phyloP scores from a whole-genome alignment of 2,329 filamentous ascomycete genomes.

The Epichloe baconii region DNA sequence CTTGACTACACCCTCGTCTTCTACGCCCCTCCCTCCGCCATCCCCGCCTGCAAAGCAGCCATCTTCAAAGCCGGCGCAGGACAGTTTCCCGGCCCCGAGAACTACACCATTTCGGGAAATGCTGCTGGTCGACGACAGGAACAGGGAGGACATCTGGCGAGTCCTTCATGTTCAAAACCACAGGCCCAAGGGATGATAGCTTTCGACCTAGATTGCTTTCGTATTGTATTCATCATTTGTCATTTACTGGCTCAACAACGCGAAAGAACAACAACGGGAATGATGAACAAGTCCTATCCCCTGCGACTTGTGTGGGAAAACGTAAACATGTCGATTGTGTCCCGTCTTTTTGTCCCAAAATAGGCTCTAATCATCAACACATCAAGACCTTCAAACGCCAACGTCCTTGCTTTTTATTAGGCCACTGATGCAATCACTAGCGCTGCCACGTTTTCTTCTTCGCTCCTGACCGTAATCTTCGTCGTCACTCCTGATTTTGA shows the following conservation, averaged over 20 bases:
- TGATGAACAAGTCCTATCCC: background rate
- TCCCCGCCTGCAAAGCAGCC: too few relatives aligned
- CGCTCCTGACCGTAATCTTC: slow-evolving; percentile 83
- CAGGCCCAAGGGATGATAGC: too few relatives aligned
- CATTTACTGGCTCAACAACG: slow-evolving; percentile 1
- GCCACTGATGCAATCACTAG: slow-evolving; percentile 76
- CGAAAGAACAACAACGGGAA: background rate
- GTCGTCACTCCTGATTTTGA: slow-evolving; percentile 88
- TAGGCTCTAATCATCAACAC: slow-evolving; percentile 18
- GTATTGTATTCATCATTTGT: background rate
- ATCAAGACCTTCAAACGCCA: slow-evolving; percentile 24
- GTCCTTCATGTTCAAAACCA: too few relatives aligned
- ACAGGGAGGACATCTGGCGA: slow-evolving; percentile 35
- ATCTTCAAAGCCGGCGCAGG: too few relatives aligned
- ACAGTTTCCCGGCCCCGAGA: too few relatives aligned
- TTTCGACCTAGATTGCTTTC: background rate
- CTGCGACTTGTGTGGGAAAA: background rate
- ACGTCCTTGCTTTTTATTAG: slow-evolving; percentile 31
- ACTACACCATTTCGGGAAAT: too few relatives aligned
- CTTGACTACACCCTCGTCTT: too few relatives aligned
- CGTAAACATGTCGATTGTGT: background rate
- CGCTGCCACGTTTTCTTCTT: slow-evolving; percentile 82
- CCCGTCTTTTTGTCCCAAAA: background rate
- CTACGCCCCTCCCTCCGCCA: too few relatives aligned
- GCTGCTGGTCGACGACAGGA: slow-evolving; percentile 22